Evolutionary conservation across 345 rosid species (phyloP).

Genomic region (Sonneratia caseolaris): DNA sequence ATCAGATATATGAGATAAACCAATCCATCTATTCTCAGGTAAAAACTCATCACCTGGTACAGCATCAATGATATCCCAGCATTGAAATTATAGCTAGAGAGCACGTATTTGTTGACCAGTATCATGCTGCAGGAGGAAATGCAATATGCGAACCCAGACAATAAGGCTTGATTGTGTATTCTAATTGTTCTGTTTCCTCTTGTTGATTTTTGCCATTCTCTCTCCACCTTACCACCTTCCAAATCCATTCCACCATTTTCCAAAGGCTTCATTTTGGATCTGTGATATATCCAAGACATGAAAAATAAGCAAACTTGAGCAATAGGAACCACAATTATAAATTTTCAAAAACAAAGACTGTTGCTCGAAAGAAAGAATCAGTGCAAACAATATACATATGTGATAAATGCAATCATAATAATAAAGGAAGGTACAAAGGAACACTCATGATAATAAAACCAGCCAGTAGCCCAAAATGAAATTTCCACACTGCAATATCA

Average conservation of each 20-base stretch:
- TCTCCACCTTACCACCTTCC: constrained; percentile 65
- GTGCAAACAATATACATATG: not conserved
- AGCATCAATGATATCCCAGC: constrained; percentile 95
- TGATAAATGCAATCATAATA: not conserved
- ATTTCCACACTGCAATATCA: not conserved
- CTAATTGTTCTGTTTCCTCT: constrained; percentile 29
- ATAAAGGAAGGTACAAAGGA: not conserved
- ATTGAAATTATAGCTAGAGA: constrained; percentile 83
- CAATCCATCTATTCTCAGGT: not conserved
- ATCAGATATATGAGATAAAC: constrained; percentile 6
- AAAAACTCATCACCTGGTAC: constrained; percentile 57
- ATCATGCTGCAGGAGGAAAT: constrained; percentile 97
- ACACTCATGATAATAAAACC: not conserved
- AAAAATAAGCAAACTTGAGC: not conserved
- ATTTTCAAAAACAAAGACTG: not conserved
- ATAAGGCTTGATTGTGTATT: constrained; percentile 70
- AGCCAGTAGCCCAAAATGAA: not conserved
- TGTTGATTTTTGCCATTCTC: constrained; percentile 36
- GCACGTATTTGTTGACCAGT: constrained; percentile 85
- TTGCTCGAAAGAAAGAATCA: not conserved
- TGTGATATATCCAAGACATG: constrained; percentile 28
- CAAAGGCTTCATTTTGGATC: constrained; percentile 38
- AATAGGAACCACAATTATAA: not conserved
- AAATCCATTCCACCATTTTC: constrained; percentile 59
- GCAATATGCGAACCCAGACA: constrained; percentile 88